Base-by-base conservation (phyloP, 345 rosid genomes). In the Salix purpurea region DNA sequence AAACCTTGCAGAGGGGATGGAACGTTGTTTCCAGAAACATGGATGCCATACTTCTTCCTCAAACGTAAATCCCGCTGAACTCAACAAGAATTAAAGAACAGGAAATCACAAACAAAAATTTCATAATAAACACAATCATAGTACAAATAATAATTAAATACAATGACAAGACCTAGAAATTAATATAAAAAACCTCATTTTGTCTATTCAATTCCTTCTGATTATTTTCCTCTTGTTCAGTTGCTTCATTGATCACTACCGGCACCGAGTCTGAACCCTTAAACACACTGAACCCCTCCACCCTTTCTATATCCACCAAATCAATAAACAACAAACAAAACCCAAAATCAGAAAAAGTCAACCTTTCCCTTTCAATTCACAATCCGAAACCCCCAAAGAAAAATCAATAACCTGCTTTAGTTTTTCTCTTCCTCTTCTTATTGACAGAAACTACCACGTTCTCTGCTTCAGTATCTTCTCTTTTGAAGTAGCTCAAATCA, bases 211-310 rank as follows among this genome's bases (percentile, higher is more conserved):
- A 46, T 80, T 88, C 91, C 85, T 91, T 94, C 83, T 77, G 84
- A 40, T 81, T 77, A 42, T 80, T 83, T 15, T 76, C 82, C 40
- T 36, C 84, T 56, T 70, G 68, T 7, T 73, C 74, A 24, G 76
- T 79, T 70, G 74, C 75, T 76, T 89, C 76, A n/a, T 70, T 61
- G 26, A 10, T 79, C 18, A 30, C 44, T 3, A 54, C 44, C 73
- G 58, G 44, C 32, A 73, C 81, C 23, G 82, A 60, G n/a, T 81
- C 87, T 73, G 93, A 86, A 75, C 82, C 78, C 83, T 84, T 89
- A 81, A 90, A 93, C 71, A 95, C 97, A 85, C 65, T 89, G 79
- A 95, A 88, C 52, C 97, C 97, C 76, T 91, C 93, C 74, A 91
- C 97, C 6, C 83, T 70, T 62, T 77, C 96, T 88, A 68, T 72